Percentiles rank a stretch among this genome's conserved stretches.
Evolutionary conservation across 345 rosid genomes (phyloP).

Genomic region (Draba incana): DNA sequence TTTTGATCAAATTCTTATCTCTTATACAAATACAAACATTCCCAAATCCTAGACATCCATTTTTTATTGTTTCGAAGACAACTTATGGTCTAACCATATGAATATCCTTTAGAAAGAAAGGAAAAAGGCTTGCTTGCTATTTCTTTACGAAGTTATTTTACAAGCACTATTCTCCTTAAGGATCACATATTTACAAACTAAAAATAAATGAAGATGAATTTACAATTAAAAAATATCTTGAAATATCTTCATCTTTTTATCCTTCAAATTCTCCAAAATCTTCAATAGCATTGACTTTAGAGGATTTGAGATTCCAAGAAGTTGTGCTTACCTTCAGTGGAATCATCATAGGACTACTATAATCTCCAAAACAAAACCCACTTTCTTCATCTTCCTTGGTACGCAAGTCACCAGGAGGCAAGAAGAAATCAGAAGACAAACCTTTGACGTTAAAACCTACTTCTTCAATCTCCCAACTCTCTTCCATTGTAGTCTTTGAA

Average conservation of each 20-base stretch:
- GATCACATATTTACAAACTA: constrained; percentile 26
- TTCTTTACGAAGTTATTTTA: constrained; percentile 18
- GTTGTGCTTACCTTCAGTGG: constrained; percentile 53
- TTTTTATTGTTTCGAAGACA: not conserved
- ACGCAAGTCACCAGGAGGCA: constrained; percentile 80
- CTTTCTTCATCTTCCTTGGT: constrained; percentile 58
- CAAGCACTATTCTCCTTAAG: constrained; percentile 44
- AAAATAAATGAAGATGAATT: constrained; percentile 36
- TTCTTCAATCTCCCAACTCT: constrained; percentile 88
- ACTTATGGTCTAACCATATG: not conserved
- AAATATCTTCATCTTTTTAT: constrained; percentile 40
- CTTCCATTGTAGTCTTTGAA: constrained; percentile 89
- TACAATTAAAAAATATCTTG: constrained; percentile 38
- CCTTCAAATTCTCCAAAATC: constrained; percentile 45
- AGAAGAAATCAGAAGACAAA: constrained; percentile 78
- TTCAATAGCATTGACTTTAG: constrained; percentile 68
- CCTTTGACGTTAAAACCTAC: constrained; percentile 87
- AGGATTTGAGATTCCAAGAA: constrained; percentile 51
- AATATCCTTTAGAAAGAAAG: not conserved
- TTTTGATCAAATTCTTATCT: not conserved
- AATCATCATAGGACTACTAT: constrained; percentile 38
- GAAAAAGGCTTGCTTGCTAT: constrained; percentile 44
- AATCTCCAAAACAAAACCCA: constrained; percentile 29
- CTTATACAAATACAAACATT: constrained; percentile 7
- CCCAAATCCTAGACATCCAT: not conserved